A percentile compares a stretch with the other conserved stretches of the same genome.
Evolutionary conservation across 2,329 filamentous ascomycete species (phyloP).

Genomic region (Cercospora citrullina): DNA sequence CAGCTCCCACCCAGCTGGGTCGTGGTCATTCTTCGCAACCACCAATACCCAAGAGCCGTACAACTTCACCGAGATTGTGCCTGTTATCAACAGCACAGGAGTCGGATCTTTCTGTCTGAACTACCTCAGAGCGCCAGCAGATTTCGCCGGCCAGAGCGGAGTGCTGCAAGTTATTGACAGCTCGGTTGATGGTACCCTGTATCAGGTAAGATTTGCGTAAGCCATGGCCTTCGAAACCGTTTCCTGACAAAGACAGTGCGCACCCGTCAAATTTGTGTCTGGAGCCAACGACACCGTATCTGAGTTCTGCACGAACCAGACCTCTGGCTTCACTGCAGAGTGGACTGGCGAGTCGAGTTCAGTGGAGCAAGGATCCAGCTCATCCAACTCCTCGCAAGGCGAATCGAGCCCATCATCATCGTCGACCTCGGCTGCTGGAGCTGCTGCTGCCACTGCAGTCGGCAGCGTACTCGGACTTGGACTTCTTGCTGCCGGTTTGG

Average conservation of each 20-base stretch:
- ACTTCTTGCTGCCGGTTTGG: conserved; percentile 27
- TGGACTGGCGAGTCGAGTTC: conserved; percentile 23
- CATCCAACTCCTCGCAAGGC: background rate
- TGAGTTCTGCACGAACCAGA: conserved; percentile 31
- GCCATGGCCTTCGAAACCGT: background rate
- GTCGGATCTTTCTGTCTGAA: conserved; percentile 35
- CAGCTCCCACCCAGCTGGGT: conserved; percentile 32
- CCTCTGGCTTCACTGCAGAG: conserved; percentile 30
- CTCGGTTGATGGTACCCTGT: conserved; percentile 34
- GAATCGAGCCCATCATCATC: background rate
- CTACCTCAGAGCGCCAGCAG: conserved; percentile 29
- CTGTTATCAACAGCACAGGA: conserved; percentile 32
- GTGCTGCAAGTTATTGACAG: conserved; percentile 37
- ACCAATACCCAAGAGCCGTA: conserved; percentile 33
- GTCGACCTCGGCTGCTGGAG: conserved; percentile 21
- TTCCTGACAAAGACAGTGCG: conserved; percentile 28
- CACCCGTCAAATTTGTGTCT: conserved; percentile 35
- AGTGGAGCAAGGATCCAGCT: background rate
- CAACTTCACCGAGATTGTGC: conserved; percentile 35
- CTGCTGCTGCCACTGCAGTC: conserved; percentile 23
- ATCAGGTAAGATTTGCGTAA: conserved; percentile 31
- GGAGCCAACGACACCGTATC: conserved; percentile 36
- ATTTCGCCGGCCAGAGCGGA: conserved; percentile 33
- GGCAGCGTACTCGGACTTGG: conserved; percentile 27
- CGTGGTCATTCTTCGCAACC: conserved; percentile 35